Conservation (phyloP, 2,329 filamentous ascomycete species). For the Colletotrichum tabaci region DNA sequence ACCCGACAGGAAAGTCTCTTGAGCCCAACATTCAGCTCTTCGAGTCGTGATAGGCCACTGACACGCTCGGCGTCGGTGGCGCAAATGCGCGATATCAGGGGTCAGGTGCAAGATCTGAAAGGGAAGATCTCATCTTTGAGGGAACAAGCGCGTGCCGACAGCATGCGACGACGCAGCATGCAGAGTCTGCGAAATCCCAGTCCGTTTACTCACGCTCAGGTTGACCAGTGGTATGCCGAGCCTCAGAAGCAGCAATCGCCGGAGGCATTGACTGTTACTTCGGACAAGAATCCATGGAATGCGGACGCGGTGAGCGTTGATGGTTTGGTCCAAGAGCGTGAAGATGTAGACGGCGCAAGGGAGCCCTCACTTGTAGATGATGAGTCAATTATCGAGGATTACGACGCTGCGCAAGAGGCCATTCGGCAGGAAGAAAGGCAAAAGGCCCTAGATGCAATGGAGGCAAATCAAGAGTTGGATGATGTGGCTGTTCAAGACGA, state of each 20-base stretch:
- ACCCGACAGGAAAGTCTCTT: slow-evolving; percentile 56
- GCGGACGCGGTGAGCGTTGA: slow-evolving; percentile 49
- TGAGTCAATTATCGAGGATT: slow-evolving; percentile 46
- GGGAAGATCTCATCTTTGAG: slow-evolving; percentile 87
- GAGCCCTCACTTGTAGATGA: slow-evolving; percentile 45
- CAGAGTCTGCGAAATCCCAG: slow-evolving; percentile 83
- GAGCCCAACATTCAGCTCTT: slow-evolving; percentile 61
- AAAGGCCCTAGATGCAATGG: slow-evolving; percentile 35
- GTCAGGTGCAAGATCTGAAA: slow-evolving; percentile 89
- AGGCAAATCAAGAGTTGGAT: slow-evolving; percentile 18
- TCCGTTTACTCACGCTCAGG: slow-evolving; percentile 80
- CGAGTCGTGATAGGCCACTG: slow-evolving; percentile 62
- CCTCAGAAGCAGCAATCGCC: slow-evolving; percentile 46
- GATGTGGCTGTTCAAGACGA: slow-evolving; percentile 48
- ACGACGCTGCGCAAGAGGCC: slow-evolving; percentile 48
- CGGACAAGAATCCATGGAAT: slow-evolving; percentile 49
- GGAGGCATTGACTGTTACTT: slow-evolving; percentile 38
- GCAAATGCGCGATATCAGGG: slow-evolving; percentile 80
- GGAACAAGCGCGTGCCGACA: slow-evolving; percentile 84
- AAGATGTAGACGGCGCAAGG: slow-evolving; percentile 24
- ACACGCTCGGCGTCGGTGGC: slow-evolving; percentile 80
- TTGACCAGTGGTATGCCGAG: slow-evolving; percentile 67
- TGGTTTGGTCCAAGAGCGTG: slow-evolving; percentile 45
- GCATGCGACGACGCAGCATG: slow-evolving; percentile 81
- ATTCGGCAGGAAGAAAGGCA: slow-evolving; percentile 46